A percentile compares a stretch with the other conserved stretches of the same genome.
Evolutionary conservation across 495 filamentous ascomycete species (phyloP).

Genomic region (Neurospora sp.): DNA sequence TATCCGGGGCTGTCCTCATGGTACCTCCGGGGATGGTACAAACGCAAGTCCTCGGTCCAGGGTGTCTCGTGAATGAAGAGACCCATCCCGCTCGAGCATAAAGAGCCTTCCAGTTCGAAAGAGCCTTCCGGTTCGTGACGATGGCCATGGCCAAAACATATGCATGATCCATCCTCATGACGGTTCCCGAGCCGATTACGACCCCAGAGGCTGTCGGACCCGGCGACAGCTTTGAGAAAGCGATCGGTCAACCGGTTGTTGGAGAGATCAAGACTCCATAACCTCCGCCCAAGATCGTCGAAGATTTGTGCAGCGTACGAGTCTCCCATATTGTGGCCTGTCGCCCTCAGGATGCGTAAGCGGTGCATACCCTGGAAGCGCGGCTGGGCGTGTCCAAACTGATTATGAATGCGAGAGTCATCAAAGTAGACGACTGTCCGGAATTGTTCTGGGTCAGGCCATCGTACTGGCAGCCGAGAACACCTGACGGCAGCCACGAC

Average conservation of each 20-base stretch:
- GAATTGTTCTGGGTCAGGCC: constrained; percentile 23
- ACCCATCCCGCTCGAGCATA: background rate
- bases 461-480: constrained; percentile 18
- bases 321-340: constrained; percentile 29
- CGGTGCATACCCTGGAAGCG: constrained; percentile 11
- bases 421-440: constrained; percentile 33
- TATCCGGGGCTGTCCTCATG: background rate
- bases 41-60: background rate
- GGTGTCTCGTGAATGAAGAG: background rate
- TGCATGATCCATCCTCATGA: background rate
- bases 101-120: background rate
- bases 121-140: background rate
- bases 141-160: background rate
- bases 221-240: constrained; percentile 13
- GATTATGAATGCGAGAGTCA: constrained; percentile 28
- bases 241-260: constrained; percentile 30
- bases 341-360: constrained; percentile 32
- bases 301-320: constrained; percentile 18
- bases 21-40: background rate
- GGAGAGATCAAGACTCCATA: constrained; percentile 40
- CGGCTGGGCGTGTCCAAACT: constrained; percentile 4
- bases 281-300: constrained; percentile 17
- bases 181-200: background rate
- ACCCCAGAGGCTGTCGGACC: too few relatives aligned
- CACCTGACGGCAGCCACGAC: constrained; percentile 8